Percentiles rank a stretch among this genome's conserved stretches.
Evolutionary conservation across 164 flowering plant species (phyloP).

Genomic region (Nelumbo lutea): DNA sequence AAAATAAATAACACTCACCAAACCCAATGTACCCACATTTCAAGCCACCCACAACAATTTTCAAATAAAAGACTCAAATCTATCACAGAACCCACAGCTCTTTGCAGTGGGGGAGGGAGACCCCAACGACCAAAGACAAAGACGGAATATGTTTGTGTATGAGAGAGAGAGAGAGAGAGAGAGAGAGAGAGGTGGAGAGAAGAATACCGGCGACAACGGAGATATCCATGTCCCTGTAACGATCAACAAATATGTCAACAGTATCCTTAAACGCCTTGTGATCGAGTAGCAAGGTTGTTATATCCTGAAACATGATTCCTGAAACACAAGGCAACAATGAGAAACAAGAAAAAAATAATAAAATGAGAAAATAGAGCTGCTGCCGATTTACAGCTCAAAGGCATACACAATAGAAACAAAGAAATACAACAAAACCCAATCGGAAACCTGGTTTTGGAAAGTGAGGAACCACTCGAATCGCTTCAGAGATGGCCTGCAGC

Average conservation of each 20-base stretch:
- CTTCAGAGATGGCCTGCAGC: conserved; percentile 49
- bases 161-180: too few species aligned
- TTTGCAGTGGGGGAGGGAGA: too few species aligned
- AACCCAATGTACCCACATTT: too few species aligned
- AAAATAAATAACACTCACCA: too few species aligned
- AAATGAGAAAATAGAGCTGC: conserved; percentile 1
- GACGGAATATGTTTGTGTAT: too few species aligned
- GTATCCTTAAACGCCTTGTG: conserved; percentile 80
- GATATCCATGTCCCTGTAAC: conserved; percentile 72
- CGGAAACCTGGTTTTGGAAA: conserved; percentile 73
- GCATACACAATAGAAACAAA: neutral
- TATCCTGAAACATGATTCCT: conserved; percentile 98
- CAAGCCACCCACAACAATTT: too few species aligned
- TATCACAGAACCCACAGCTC: too few species aligned
- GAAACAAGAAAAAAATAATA: neutral
- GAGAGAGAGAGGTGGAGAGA: neutral
- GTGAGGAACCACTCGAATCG: conserved; percentile 73
- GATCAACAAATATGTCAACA: conserved; percentile 80
- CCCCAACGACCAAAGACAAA: too few species aligned
- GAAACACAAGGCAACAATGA: neutral
- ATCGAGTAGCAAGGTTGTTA: conserved; percentile 72
- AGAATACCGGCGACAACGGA: conserved; percentile 89
- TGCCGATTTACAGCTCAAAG: too few species aligned
- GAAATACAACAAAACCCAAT: neutral
- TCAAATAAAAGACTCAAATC: too few species aligned